phyloP scores from a whole-genome alignment of 176 grass and related monocot genomes.

The Zea luxurians region DNA sequence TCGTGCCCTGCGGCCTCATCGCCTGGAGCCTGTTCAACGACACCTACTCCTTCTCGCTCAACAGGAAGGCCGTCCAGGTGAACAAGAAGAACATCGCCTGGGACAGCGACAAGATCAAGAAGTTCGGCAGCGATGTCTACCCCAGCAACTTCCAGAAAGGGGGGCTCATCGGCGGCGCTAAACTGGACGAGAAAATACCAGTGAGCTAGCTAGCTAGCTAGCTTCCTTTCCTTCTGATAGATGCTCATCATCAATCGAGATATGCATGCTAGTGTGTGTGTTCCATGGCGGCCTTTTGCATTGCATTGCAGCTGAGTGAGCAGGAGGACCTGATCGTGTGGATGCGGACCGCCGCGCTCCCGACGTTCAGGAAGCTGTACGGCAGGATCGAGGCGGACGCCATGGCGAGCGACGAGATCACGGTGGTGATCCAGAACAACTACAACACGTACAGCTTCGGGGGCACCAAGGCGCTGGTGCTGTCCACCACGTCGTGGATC shows the following conservation, averaged over 20 bases:
- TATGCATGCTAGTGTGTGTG: no score
- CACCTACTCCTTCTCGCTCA: conserved; percentile 66
- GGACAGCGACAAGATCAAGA: conserved; percentile 72
- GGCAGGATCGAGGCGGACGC: conserved; percentile 77
- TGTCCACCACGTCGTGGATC: conserved; percentile 85
- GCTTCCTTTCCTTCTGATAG: no score
- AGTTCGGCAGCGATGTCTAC: conserved; percentile 79
- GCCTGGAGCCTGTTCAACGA: conserved; percentile 97
- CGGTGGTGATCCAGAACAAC: conserved; percentile 86
- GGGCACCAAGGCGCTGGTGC: conserved; percentile 78
- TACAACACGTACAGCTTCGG: conserved; percentile 96
- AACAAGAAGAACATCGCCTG: conserved; percentile 95
- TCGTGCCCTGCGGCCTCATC: conserved; percentile 91
- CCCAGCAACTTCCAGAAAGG: conserved; percentile 81
- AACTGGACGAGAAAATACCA: conserved; percentile 69
- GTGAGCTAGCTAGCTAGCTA: conserved; percentile 54
- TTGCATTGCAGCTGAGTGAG: conserved; percentile 59
- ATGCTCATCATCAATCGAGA: no score
- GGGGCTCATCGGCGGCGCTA: conserved; percentile 61
- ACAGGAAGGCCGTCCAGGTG: conserved; percentile 52
- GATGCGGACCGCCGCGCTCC: conserved; percentile 81
- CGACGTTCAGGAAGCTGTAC: conserved; percentile 88
- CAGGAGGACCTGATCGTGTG: conserved; percentile 90
- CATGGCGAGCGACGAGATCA: conserved; percentile 63
- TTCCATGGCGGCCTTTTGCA: no score